Evolutionary conservation across 1,284 basidiomycete species (phyloP).

Genomic region (Pseudozyma pruni): DNA sequence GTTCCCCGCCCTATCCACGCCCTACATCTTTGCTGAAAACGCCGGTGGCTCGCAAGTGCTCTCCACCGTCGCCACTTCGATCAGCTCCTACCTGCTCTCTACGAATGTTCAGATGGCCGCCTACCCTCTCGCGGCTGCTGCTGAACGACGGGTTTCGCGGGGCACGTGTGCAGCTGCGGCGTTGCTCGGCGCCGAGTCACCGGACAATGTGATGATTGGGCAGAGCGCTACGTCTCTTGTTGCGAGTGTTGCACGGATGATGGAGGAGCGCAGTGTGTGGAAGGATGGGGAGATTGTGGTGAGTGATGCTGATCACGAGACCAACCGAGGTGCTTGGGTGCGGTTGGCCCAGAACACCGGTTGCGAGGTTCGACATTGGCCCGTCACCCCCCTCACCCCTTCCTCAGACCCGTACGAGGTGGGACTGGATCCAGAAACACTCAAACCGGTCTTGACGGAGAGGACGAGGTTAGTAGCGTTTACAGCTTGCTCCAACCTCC

Average conservation of each 20-base stretch:
- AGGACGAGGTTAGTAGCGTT: slow-evolving; percentile 80
- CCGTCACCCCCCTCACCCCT: slow-evolving; percentile 68
- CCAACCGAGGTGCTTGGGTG: slow-evolving; percentile 82
- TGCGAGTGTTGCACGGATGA: slow-evolving; percentile 32
- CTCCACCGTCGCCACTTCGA: slow-evolving; percentile 72
- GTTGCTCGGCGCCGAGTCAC: slow-evolving; percentile 75
- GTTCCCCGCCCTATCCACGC: slow-evolving; percentile 15
- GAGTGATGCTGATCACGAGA: slow-evolving; percentile 80
- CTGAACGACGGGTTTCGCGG: slow-evolving; percentile 72
- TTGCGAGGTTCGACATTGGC: slow-evolving; percentile 75
- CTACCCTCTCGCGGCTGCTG: slow-evolving; percentile 74
- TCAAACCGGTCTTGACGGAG: slow-evolving; percentile 74
- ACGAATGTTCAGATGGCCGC: slow-evolving; percentile 78
- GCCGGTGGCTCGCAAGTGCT: slow-evolving; percentile 79
- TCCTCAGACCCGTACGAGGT: slow-evolving; percentile 74
- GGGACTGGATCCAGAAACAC: slow-evolving; percentile 73
- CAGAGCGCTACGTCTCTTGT: slow-evolving; percentile 62
- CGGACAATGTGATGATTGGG: slow-evolving; percentile 76
- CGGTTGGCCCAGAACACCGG: slow-evolving; percentile 75
- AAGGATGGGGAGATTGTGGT: slow-evolving; percentile 77
- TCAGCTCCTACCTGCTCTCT: slow-evolving; percentile 76
- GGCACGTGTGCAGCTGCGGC: slow-evolving; percentile 73
- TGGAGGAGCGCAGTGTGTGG: slow-evolving; percentile 73
- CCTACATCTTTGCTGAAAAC: slow-evolving; percentile 76
- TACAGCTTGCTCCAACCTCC: slow-evolving; percentile 79